Evolutionary conservation across 2,329 filamentous ascomycete species (phyloP), one percentile per base, ranked within the genome.

Genomic region (Aspergillus luchuensis): DNA sequence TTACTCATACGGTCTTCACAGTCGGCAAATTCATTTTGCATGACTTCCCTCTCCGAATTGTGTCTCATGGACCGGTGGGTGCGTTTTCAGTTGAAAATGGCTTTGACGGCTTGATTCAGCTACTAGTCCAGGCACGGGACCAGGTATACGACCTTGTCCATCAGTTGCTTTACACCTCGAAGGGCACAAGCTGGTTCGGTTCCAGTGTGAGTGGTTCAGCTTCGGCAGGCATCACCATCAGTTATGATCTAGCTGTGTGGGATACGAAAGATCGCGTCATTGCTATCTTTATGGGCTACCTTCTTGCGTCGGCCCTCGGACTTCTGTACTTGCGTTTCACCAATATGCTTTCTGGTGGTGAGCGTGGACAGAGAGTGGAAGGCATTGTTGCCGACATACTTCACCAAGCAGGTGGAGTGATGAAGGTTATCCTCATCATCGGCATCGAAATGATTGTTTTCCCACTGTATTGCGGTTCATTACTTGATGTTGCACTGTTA

Each of bases 371-470:
- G 60, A 82, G 81, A 63, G 76, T 86, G 4, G 93, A 98, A 74
- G 90, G 89, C 7, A 76, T 97, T 45, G 67, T 79, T 60, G 89
- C 94, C 23, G 94, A 98, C 64, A 84, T 89, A 1, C 82, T 99
- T 21, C 89, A 92, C 64, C 96, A 99, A 81, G 95, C 95, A 51
- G 96, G 95, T 45, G 95, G 96, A 13, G 94, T 99, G 8, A 88
- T 97, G 82, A 99, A 99, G 76, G 95, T 99, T 21, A 96, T 99
- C 54, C 80, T 98, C 62, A 98, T 99, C 70, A 99, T 99, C 66
- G 95, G 93, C 66, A 99, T 99, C 69, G 95, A 99, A 79, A 99
- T 99, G 95, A 88, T 99, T 38, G 88, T 93, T 6, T 99, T 99
- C 72, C 95, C 95, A 0, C 82, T 99, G 1, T 99, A 99, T 75